Conservation (phyloP, 257 asterid genomes). For the Penstemon eatonii region DNA sequence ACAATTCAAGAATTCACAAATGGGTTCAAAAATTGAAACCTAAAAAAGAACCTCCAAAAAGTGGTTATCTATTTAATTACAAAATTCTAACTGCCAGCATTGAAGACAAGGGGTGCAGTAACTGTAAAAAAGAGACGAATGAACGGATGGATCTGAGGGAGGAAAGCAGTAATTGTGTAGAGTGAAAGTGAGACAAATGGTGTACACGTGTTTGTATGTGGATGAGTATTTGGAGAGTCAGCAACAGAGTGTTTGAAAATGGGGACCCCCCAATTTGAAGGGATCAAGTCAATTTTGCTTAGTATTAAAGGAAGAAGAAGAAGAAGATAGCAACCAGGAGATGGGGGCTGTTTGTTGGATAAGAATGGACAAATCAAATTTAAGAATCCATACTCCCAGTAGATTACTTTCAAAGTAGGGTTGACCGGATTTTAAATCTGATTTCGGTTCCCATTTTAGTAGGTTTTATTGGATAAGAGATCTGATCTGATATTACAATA, state of each 20-base stretch:
- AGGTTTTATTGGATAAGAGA: no score
- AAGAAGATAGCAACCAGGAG: no score
- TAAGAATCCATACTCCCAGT: no score
- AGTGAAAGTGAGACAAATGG: slow-evolving; percentile 25
- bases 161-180: slow-evolving; percentile 22
- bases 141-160: background rate
- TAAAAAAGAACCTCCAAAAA: slow-evolving; percentile 39
- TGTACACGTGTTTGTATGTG: slow-evolving; percentile 42
- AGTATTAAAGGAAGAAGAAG: background rate
- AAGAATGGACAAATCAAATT: no score
- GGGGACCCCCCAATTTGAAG: slow-evolving; percentile 23
- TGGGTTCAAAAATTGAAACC: slow-evolving; percentile 23
- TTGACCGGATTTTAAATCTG: no score
- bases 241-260: slow-evolving; percentile 24
- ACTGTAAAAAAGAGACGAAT: slow-evolving; percentile 16
- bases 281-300: slow-evolving; percentile 19
- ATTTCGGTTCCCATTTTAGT: no score
- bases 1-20: slow-evolving; percentile 28
- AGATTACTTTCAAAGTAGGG: no score
- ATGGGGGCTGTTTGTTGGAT: no score
- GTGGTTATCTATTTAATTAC: slow-evolving; percentile 20
- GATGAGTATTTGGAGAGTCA: slow-evolving; percentile 36
- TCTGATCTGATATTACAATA: no score
- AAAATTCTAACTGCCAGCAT: slow-evolving; percentile 16
- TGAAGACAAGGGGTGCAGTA: slow-evolving; percentile 19